Conservation (phyloP, 345 rosid species). For the Citrus reticulata region DNA sequence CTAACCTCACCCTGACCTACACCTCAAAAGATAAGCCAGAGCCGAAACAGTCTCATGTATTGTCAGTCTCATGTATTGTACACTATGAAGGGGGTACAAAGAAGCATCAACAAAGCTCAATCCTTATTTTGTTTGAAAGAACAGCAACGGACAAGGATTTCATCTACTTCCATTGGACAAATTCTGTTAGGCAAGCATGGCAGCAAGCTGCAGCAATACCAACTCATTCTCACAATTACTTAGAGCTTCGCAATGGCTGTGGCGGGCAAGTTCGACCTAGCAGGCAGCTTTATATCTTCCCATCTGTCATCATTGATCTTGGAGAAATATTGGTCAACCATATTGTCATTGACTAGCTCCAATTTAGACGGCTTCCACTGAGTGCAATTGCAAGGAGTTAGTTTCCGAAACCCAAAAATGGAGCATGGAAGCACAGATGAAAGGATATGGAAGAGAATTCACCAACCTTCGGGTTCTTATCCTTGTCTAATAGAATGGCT, state of each 20-base stretch:
- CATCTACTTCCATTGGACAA: not conserved
- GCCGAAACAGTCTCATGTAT: too few species aligned
- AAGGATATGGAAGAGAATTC: conserved; percentile 1
- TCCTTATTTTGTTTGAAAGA: not conserved
- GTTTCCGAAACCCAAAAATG: not conserved
- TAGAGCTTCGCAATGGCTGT: conserved; percentile 63
- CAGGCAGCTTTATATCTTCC: conserved; percentile 74
- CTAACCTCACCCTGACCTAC: too few species aligned
- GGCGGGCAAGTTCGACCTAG: conserved; percentile 48
- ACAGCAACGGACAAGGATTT: not conserved
- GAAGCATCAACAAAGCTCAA: too few species aligned
- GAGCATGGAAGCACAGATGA: not conserved
- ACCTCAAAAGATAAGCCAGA: too few species aligned
- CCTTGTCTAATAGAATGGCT: conserved; percentile 84
- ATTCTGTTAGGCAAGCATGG: not conserved
- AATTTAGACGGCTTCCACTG: conserved; percentile 82
- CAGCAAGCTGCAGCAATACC: not conserved
- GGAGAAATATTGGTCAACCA: conserved; percentile 64
- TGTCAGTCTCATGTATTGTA: too few species aligned
- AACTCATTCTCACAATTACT: not conserved
- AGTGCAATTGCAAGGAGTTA: not conserved
- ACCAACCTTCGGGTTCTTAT: conserved; percentile 73
- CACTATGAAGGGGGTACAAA: too few species aligned
- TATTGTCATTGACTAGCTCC: conserved; percentile 48
- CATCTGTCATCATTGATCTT: conserved; percentile 48